Evolutionary conservation across 2,329 filamentous ascomycete species (phyloP).

Genomic region (Rhinocladiella mackenziei): DNA sequence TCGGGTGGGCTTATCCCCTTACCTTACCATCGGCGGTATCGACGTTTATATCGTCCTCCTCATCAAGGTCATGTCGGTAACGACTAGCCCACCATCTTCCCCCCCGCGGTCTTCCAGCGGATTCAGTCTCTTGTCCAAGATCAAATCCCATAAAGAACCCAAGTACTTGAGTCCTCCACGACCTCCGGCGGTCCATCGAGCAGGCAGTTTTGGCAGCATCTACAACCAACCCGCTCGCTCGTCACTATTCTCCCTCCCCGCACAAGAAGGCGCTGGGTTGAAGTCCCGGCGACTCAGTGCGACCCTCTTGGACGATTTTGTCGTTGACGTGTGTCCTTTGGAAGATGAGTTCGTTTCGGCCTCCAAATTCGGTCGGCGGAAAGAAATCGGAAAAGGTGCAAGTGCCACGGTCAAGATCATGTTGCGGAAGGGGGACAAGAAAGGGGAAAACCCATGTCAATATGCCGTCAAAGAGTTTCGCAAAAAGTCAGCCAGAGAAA

Average conservation of each 20-base stretch:
- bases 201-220: slow-evolving; percentile 17
- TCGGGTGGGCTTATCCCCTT: slow-evolving; percentile 4
- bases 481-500: slow-evolving; percentile 65
- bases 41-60: background rate
- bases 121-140: slow-evolving; percentile 22
- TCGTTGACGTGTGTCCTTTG: slow-evolving; percentile 66
- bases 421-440: slow-evolving; percentile 62
- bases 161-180: slow-evolving; percentile 12
- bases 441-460: slow-evolving; percentile 48
- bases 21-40: slow-evolving; percentile 1
- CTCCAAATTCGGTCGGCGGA: slow-evolving; percentile 67
- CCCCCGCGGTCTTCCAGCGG: slow-evolving; percentile 18
- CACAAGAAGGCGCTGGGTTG: slow-evolving; percentile 67
- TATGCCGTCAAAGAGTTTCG: slow-evolving; percentile 89
- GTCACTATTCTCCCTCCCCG: slow-evolving; percentile 49
- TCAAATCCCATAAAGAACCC: slow-evolving; percentile 21
- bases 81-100: slow-evolving; percentile 12
- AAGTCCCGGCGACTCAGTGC: slow-evolving; percentile 76
- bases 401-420: slow-evolving; percentile 80
- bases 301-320: slow-evolving; percentile 69
- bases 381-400: slow-evolving; percentile 74
- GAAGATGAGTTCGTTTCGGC: slow-evolving; percentile 66
- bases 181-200: slow-evolving; percentile 7
- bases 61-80: slow-evolving; percentile 13
- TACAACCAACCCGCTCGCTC: slow-evolving; percentile 5